Evolutionary conservation across 169 alveolate species (phyloP).

Genomic region (Perkinsus chesapeaki): DNA sequence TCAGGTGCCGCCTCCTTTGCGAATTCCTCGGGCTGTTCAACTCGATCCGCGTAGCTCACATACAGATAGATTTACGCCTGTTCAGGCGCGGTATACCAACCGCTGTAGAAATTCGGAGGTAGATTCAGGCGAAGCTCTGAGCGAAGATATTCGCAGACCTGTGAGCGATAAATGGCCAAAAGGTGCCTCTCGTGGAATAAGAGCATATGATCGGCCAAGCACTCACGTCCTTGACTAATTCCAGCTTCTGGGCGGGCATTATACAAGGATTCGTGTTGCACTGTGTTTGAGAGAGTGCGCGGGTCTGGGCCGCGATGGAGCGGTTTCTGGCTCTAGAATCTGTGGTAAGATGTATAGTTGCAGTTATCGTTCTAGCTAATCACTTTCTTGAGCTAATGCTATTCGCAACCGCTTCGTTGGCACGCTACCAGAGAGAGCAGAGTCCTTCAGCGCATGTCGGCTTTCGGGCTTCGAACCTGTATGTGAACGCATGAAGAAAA

Average conservation of each 20-base stretch:
- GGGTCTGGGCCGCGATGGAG: background rate
- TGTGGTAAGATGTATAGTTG: background rate
- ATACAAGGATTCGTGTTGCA: too few relatives aligned
- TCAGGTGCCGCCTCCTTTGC: background rate
- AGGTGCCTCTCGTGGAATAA: background rate
- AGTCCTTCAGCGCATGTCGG: background rate
- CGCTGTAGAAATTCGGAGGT: background rate
- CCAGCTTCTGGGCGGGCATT: too few relatives aligned
- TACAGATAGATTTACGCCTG: background rate
- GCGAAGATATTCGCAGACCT: background rate
- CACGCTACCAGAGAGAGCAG: background rate
- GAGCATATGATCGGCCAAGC: background rate
- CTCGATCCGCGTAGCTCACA: background rate
- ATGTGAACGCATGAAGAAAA: background rate
- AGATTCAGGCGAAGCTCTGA: background rate
- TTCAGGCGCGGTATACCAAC: background rate
- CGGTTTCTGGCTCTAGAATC: background rate
- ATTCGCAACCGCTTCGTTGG: background rate
- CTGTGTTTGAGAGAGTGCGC: background rate
- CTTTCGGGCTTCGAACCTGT: background rate
- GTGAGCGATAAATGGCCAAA: background rate
- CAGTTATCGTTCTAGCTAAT: background rate
- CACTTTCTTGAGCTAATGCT: background rate
- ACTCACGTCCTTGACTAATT: background rate
- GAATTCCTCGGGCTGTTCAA: background rate